Evolutionary conservation across 805 yeast species (phyloP).

Genomic region (Wickerhamiella musiphila): DNA sequence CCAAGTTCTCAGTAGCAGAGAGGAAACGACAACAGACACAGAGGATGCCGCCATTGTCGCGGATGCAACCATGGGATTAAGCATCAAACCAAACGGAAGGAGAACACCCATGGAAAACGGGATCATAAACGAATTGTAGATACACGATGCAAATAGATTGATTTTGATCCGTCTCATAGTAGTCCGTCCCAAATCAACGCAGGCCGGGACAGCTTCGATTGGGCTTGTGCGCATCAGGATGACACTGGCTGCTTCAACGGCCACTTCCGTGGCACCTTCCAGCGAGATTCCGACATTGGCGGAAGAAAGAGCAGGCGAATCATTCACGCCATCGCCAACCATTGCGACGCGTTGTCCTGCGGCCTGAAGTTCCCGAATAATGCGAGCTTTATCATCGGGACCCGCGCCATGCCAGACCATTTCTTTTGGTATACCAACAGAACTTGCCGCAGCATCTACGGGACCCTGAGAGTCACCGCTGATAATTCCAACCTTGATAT

Average conservation of each 20-base stretch:
- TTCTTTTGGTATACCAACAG: constrained; percentile 45
- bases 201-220: constrained; percentile 27
- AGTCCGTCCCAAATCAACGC: constrained; percentile 45
- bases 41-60: constrained; percentile 89
- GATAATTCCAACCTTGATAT: constrained; percentile 60
- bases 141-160: constrained; percentile 71
- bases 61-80: constrained; percentile 83
- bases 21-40: constrained; percentile 71
- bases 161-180: constrained; percentile 64
- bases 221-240: constrained; percentile 34
- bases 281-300: constrained; percentile 85
- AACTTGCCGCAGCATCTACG: constrained; percentile 45
- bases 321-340: constrained; percentile 96
- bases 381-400: constrained; percentile 59
- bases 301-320: constrained; percentile 85
- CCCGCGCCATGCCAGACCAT: constrained; percentile 60
- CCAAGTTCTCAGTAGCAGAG: constrained; percentile 53
- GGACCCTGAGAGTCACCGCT: constrained; percentile 67
- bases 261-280: constrained; percentile 86
- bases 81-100: constrained; percentile 50
- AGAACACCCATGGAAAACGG: constrained; percentile 93
- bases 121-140: constrained; percentile 73
- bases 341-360: constrained; percentile 50
- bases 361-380: constrained; percentile 33
- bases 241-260: constrained; percentile 91